phyloP scores from a whole-genome alignment of 805 yeast genomes.

The Candida qinlingensis region DNA sequence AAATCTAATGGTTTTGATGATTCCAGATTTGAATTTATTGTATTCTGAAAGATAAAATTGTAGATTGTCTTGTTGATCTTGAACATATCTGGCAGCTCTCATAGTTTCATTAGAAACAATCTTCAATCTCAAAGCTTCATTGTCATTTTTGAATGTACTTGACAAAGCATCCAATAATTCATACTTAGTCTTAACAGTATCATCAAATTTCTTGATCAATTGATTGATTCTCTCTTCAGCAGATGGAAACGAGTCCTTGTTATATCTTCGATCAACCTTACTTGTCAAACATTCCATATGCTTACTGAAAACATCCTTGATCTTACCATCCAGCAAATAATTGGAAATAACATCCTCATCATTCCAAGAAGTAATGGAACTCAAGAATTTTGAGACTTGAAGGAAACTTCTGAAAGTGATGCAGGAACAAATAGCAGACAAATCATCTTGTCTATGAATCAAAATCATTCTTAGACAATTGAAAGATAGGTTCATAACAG shows the following conservation, averaged over 20 bases:
- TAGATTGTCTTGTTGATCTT: slow-evolving; percentile 61
- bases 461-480: slow-evolving; percentile 29
- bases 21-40: slow-evolving; percentile 39
- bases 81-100: slow-evolving; percentile 47
- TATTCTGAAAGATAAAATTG: slow-evolving; percentile 44
- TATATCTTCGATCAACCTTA: slow-evolving; percentile 21
- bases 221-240: slow-evolving; percentile 12
- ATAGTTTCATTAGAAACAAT: slow-evolving; percentile 37
- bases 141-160: slow-evolving; percentile 14
- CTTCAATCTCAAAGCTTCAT: slow-evolving; percentile 17
- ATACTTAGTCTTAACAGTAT: slow-evolving; percentile 19
- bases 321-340: slow-evolving; percentile 12
- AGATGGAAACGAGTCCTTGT: slow-evolving; percentile 12
- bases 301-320: slow-evolving; percentile 14
- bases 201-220: slow-evolving; percentile 15
- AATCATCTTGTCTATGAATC: slow-evolving; percentile 28
- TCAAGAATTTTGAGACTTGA: slow-evolving; percentile 20
- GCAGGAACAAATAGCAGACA: slow-evolving; percentile 22
- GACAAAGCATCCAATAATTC: slow-evolving; percentile 19
- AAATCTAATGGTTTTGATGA: slow-evolving; percentile 29
- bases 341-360: slow-evolving; percentile 25
- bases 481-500: slow-evolving; percentile 18
- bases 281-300: slow-evolving; percentile 21
- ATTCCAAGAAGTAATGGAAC: slow-evolving; percentile 17
- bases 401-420: slow-evolving; percentile 23